These are phyloP conservation scores for Xylariales sp. DNA, from an alignment of 2,329 filamentous ascomycete genomes.

Conservation along the genomic window DNA sequence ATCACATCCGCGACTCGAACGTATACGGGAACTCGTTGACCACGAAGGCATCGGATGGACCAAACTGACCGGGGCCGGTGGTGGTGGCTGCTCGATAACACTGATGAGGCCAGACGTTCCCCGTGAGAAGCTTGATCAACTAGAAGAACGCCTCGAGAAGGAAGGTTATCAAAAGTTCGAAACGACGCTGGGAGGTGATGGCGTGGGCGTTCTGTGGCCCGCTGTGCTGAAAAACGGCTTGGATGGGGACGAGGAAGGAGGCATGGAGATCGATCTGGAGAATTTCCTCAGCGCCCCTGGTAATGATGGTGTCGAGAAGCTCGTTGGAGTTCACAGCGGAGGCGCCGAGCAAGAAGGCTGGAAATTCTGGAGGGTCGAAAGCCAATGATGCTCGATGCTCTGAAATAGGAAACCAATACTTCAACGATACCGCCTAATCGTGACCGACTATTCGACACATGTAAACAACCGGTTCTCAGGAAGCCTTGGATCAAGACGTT, in stretches of 20 bases:
- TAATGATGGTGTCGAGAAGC: conserved; percentile 75
- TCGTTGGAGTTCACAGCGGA: conserved; percentile 74
- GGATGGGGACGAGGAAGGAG: conserved; percentile 72
- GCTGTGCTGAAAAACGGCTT: conserved; percentile 82
- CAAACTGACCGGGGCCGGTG: conserved; percentile 92
- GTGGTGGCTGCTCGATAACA: conserved; percentile 93
- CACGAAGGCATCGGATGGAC: conserved; percentile 91
- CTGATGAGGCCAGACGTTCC: conserved; percentile 67
- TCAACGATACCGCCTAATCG: no score
- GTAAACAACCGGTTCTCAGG: no score
- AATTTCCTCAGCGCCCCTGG: conserved; percentile 76
- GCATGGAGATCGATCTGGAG: conserved; percentile 89
- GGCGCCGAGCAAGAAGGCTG: conserved; percentile 70
- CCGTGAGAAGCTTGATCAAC: conserved; percentile 49
- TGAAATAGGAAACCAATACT: not conserved
- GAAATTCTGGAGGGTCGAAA: conserved; percentile 78
- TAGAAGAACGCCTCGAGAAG: conserved; percentile 61
- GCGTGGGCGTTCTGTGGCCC: conserved; percentile 90
- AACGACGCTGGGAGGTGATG: conserved; percentile 86
- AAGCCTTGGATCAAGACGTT: no score
- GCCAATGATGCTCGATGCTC: conserved; percentile 19
- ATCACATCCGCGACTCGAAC: conserved; percentile 88
- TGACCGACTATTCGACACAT: no score
- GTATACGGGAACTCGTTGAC: conserved; percentile 86
- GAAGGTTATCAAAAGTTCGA: conserved; percentile 83